Evolutionary conservation across 495 filamentous ascomycete species (phyloP), one percentile per base, ranked within the genome.

Genomic region (Tetracladium marchalianum): DNA sequence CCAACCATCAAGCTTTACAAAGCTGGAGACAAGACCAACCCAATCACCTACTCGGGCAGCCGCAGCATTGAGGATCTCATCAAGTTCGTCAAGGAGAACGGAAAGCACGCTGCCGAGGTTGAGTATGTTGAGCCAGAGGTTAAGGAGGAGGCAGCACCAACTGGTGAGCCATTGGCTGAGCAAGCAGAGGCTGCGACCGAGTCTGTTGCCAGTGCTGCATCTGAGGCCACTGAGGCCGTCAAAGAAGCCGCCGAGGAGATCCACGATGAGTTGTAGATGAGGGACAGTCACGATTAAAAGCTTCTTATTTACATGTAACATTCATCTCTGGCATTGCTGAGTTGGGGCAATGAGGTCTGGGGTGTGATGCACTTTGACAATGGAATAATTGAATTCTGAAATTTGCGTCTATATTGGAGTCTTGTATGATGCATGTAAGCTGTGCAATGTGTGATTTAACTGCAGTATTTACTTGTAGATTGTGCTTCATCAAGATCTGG

Each of bases 1-100:
- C 92, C 92, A 24, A 99, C 92, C 62, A 97, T 99, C 78, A 99
- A 96, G 78, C 77, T 99, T 33, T 99, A 80, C 82, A 80, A 87
- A 47, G 92, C 93, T 46, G 90, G 89, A 50, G 70, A 76, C 62
- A 99, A 99, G 78, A 73, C 74, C 55, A 66, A 80, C 51, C 84
- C 92, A 15, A 70, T 96, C 56, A 85, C 84, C 55, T 99, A 96
- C 76, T 71, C 73, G 42, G 92, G 92, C 51, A 77, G 85, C 36
- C 87, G 92, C 60, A 93, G 87, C 39, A 74, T 95, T 43, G 90
- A 99, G 66, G 92, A 97, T 57, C 80, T 99, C 38, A 87, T 87
- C 58, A 76, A 81, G 55, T 99, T 99, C 71, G 77, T 99, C 63
- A 81, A 85, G 69, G 86, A 94, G 68, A 94, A 95, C 66, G 92